A percentile compares a stretch with the other conserved stretches of the same genome.
These are phyloP conservation scores for Sporothrix humicola DNA, from an alignment of 2,329 filamentous ascomycete genomes.

Conservation along the genomic window DNA sequence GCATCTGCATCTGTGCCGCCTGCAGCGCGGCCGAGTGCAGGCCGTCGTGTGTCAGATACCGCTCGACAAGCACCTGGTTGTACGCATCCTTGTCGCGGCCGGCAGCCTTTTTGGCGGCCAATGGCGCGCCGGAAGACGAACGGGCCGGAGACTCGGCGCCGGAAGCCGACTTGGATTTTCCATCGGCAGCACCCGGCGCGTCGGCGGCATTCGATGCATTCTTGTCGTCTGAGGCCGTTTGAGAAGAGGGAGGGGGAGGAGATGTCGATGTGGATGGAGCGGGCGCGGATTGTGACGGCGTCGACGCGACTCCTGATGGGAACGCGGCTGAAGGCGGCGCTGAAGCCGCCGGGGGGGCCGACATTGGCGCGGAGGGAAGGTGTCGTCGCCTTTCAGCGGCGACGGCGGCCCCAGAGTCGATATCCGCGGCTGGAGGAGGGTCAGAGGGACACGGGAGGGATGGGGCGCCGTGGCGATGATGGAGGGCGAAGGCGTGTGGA, in stretches of 20 bases:
- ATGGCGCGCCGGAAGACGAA: conserved; percentile 21
- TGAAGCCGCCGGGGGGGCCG: conserved; percentile 49
- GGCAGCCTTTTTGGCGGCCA: conserved; percentile 17
- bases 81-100: conserved; percentile 62
- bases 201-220: background rate
- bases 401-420: conserved; percentile 39
- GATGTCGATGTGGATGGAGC: conserved; percentile 22
- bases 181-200: background rate
- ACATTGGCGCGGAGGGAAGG: conserved; percentile 48
- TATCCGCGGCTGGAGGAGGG: background rate
- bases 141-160: conserved; percentile 28
- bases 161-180: background rate
- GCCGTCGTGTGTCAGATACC: conserved; percentile 60
- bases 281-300: conserved; percentile 21
- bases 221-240: background rate
- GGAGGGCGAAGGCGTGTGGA: conserved; percentile 24
- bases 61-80: conserved; percentile 59
- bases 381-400: conserved; percentile 48
- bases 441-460: background rate
- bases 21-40: conserved; percentile 60
- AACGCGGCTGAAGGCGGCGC: conserved; percentile 36
- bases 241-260: background rate
- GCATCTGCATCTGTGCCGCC: conserved; percentile 62
- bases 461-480: conserved; percentile 28
- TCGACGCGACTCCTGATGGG: conserved; percentile 30